Evolutionary conservation across 768 basidiomycete genomes (phyloP), one percentile per base, ranked within the genome.

Genomic region (Pleurotus tuoliensis): DNA sequence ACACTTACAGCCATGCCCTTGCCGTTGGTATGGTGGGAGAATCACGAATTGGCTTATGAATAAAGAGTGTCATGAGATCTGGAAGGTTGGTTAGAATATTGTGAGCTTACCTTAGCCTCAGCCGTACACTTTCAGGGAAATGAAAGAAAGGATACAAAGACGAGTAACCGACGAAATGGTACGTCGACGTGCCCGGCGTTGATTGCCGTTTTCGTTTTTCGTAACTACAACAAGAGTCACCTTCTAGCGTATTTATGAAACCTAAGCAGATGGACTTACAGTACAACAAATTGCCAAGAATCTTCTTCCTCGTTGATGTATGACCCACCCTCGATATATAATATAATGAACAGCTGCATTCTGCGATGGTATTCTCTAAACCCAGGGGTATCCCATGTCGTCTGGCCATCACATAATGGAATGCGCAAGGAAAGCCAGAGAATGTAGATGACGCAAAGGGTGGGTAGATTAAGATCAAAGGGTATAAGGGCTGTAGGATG

Each of bases 101-200:
- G 40, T 27, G 39, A 15, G 61, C 79, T 49, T 56, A 92, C 91
- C 94, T 94, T 56, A 98, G 73, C 61, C 97, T 82, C 68, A 98
- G 65, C 27, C 97, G 84, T 56, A 90, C 83, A 65, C 81, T 89
- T 66, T 97, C 96, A 4, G 97, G 97, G 73, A 89, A 98, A 70
- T 87, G 90, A 74, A 94, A 97, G 72, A 99, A 99, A 15, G 91
- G 90, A 68, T 95, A 98, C 39, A 98, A 77, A 1, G 94, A 93
- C 3, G 93, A 90, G 70, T 96, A 99, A 8, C 96, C 96, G 47
- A 89, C 81, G 62, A 98, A 97, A 72, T 98, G 96, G 70, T 97
- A 96, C 4, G 87, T 83, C 12, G 73, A 61, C n/a, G 16, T 53
- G 59, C 78, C 72, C 5, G 82, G 75, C 15, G 73, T 62, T 39